Conservation (phyloP, 2,329 filamentous ascomycete genomes). For the Trichophyton schoenleinii region DNA sequence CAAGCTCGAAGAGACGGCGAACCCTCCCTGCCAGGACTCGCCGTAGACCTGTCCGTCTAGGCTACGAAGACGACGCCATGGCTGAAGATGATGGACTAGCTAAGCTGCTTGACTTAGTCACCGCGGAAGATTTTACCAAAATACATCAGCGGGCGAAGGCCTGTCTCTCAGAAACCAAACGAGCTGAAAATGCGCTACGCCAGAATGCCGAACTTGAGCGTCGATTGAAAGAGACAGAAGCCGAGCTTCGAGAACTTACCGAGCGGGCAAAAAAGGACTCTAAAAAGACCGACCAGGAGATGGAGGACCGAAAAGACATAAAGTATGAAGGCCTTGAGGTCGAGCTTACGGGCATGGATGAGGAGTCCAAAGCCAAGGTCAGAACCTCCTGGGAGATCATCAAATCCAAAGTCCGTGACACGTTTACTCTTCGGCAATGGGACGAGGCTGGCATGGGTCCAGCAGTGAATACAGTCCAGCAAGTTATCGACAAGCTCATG, state of each 20-base stretch:
- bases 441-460: neutral
- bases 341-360: neutral
- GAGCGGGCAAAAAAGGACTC: neutral
- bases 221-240: neutral
- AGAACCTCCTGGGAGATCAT: neutral
- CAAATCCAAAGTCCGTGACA: neutral
- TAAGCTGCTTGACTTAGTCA: neutral
- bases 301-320: neutral
- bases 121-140: neutral
- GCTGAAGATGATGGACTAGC: neutral
- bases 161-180: neutral
- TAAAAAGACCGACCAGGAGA: neutral
- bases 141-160: neutral
- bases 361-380: neutral
- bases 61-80: neutral
- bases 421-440: neutral
- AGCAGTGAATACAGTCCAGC: neutral
- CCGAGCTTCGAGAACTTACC: neutral
- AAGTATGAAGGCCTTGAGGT: neutral
- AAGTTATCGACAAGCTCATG: neutral
- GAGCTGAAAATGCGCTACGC: neutral
- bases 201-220: neutral
- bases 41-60: neutral
- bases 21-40: neutral
- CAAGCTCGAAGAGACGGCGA: neutral